Evolutionary conservation across 805 yeast species (phyloP), one percentile per base, ranked within the genome.

Genomic region (Wickerhamomyces chambardii): DNA sequence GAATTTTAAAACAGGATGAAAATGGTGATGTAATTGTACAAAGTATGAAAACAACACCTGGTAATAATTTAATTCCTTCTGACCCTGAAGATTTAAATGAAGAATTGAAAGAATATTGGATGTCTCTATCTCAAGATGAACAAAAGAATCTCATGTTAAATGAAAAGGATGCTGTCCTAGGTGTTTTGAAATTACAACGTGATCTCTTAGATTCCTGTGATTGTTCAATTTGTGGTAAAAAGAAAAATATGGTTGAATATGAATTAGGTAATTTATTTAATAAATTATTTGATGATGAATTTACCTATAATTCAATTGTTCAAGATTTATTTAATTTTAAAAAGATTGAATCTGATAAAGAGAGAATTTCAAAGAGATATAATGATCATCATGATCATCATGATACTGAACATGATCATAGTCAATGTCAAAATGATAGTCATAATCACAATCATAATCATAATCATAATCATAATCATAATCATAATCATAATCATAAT

Each of bases 1-100:
- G 92, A 37, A 76, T 82, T 5, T 75, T 82, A 31, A 79, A 74
- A 44, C 77, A 78, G 45, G 82, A 73, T 4, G 70, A 78, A 4
- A 80, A 83, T 51, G 94, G 94, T 7, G 84, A 81, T 45, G 82
- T 84, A 5, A 71, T 83, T 33, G 86, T 84, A 17, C 81, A 82
- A 46, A 53, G 58, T 25, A 45, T 57, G 33, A 44, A 45, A 8
- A 37, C 32, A 46, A 51, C 22, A 8, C 10, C 5, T 8, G 22
- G 22, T 43, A 64, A 24, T 17, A 36, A 28, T 8, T 33, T 36
- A 4, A 32, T 43, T 9, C 41, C 48, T 6, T 44, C 43, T 10
- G 45, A 46, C 28, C 43, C 45, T 2, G 38, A 37, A 4, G 44
- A 39, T 28, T 35, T 50, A 9, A 47, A 50, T 27, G 41, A 38